Evolutionary conservation across 371 early-diverging fungal species (phyloP).

Genomic region (Mucor indicus): DNA sequence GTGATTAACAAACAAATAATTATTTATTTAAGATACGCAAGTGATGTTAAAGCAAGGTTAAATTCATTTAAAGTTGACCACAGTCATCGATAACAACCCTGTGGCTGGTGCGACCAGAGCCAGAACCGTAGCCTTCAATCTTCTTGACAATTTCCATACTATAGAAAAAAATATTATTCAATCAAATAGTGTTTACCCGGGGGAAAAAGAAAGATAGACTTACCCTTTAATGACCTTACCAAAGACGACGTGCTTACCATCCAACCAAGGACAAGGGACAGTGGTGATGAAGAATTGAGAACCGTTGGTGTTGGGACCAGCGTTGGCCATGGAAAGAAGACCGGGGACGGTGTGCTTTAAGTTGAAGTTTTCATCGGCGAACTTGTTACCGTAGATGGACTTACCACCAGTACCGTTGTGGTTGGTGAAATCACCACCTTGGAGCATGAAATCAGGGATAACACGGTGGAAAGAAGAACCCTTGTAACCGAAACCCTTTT

Average conservation of each 20-base stretch:
- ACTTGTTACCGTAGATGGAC: slow-evolving; percentile 95
- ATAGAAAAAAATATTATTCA: not conserved
- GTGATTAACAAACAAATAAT: not conserved
- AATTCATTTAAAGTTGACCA: slow-evolving; percentile 57
- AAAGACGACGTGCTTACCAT: slow-evolving; percentile 99
- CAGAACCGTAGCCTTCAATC: slow-evolving; percentile 68
- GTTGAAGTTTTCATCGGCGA: slow-evolving; percentile 97
- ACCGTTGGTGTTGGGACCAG: slow-evolving; percentile 95
- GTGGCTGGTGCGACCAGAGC: slow-evolving; percentile 52
- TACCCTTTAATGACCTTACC: slow-evolving; percentile 85
- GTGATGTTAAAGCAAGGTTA: no score
- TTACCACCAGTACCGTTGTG: slow-evolving; percentile 96
- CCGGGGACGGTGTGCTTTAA: slow-evolving; percentile 92
- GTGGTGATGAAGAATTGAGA: slow-evolving; percentile 99
- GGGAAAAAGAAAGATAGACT: slow-evolving; percentile 9
- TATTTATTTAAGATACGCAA: not conserved
- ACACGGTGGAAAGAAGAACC: slow-evolving; percentile 91
- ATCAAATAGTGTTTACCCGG: not conserved
- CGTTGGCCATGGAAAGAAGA: slow-evolving; percentile 94
- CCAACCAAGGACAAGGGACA: slow-evolving; percentile 84
- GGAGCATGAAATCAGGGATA: slow-evolving; percentile 97
- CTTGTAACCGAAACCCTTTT: slow-evolving; percentile 84
- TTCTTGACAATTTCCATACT: slow-evolving; percentile 70
- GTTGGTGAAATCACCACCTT: slow-evolving; percentile 98
- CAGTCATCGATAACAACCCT: slow-evolving; percentile 64